Evolutionary conservation across 129 eudicot species (phyloP), one percentile per base, ranked within the genome.

Genomic region (Logfia minima): DNA sequence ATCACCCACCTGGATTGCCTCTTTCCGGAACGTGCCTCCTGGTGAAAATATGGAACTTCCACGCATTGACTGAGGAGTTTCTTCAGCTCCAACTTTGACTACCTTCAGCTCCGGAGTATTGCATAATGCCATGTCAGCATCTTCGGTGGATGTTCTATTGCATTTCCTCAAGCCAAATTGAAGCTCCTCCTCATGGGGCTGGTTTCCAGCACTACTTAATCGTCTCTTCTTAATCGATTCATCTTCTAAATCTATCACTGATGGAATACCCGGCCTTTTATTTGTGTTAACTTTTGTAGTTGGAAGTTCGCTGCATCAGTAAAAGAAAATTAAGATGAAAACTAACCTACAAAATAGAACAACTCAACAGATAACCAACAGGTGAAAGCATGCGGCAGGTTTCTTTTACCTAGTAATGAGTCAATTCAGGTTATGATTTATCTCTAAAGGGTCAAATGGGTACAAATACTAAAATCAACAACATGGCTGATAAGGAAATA

Each of bases 21-120:
- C 99, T 76, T 79, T 89, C 99, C 99, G 91, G 75, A 94, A 94
- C 64, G 91, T 80, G 80, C 91, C 99, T 77, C 99, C 99, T 66
- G 97, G 99, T 68, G 99, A 91, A 79, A 91, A 87, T 18, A 85
- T 62, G 53, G 97, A 94, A 80, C 97, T 89, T 69, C 97, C 97
- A 75, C 64, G 82, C 35, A 83, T 76, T 58, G 99, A 89, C 80
- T 83, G 86, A 26, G 99, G 99, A 75, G 97, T 94, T 84, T 81
- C 88, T 77, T 76, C 86, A 62, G 78, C 62, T 53, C 87, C 84
- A 51, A 70, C 58, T 39, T 72, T 84, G 61, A 28, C 81, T 65
- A 76, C 75, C 23, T 29, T 59, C 34, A 86, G n/a, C 19, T 82
- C 78, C 66, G 96, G 99, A 66, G 99, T 91, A 51, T 79, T 77